phyloP scores from a whole-genome alignment of 2,329 filamentous ascomycete species.

The Bipolaris oryzae region DNA sequence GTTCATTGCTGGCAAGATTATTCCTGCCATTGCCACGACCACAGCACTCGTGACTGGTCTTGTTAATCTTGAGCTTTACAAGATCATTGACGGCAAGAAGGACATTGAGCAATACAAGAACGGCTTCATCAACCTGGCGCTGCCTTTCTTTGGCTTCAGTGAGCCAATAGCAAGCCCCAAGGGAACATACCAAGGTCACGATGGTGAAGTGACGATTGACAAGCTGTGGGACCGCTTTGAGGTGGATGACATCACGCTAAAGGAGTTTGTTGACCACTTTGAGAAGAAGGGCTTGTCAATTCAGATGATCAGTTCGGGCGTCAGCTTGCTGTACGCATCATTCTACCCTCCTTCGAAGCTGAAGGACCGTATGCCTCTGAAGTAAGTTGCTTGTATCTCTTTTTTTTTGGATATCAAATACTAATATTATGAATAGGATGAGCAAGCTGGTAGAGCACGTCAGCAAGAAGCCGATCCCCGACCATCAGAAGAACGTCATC shows the following conservation, averaged over 20 bases:
- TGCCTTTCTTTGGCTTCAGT: constrained; percentile 98
- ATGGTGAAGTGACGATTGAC: constrained; percentile 81
- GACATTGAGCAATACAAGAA: constrained; percentile 99
- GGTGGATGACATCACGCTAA: constrained; percentile 81
- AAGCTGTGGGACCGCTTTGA: constrained; percentile 99
- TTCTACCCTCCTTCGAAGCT: constrained; percentile 86
- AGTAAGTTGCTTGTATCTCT: constrained; percentile 56
- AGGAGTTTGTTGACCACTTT: constrained; percentile 83
- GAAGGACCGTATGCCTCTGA: constrained; percentile 78
- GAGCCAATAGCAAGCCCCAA: constrained; percentile 95
- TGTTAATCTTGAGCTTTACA: constrained; percentile 91
- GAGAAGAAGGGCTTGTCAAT: constrained; percentile 78
- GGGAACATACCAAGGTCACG: constrained; percentile 81
- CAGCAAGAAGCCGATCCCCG: constrained; percentile 88
- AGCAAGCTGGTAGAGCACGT: constrained; percentile 87
- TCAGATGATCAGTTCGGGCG: constrained; percentile 95
- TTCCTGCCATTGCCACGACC: constrained; percentile 96
- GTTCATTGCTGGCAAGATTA: constrained; percentile 99
- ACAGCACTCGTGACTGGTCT: constrained; percentile 94
- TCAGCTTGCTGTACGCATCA: constrained; percentile 89
- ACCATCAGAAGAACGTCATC: constrained; percentile 92
- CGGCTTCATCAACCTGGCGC: constrained; percentile 92
- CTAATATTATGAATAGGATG: constrained; percentile 63
- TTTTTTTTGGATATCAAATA: neutral
- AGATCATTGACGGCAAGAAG: constrained; percentile 94